Base-by-base conservation (phyloP, 441 rosid genomes). In the Euphorbia schlechtendalii region DNA sequence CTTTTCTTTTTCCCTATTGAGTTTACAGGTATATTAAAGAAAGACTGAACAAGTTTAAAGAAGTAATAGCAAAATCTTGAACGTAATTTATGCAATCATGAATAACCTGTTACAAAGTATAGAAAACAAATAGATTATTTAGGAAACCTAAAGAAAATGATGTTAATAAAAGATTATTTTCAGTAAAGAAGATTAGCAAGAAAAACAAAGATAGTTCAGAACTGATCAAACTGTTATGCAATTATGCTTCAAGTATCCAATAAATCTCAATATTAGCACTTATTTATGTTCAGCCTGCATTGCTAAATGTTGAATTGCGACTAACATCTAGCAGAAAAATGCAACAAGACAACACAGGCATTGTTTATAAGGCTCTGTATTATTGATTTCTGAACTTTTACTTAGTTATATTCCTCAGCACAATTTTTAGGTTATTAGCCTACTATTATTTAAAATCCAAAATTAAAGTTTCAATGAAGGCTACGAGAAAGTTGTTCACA, bases 61-160 rank as follows among this genome's bases (percentile, higher is more conserved):
- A 74, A 25, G 88, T 80, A 60, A 87, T 89, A 28, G 97, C 86
- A 96, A 96, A 93, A 56, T 93, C 96, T 82, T 84, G 95, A 72
- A 93, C n/a, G n/a, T n/a, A n/a, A n/a, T n/a, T n/a, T n/a, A n/a
- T n/a, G n/a, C n/a, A n/a, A n/a, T n/a, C n/a, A 97, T 13, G 97
- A 95, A 59, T 96, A 95, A 30, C 97, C 95, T 88, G 77, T 64
- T 61, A 63, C 64, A 71, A 57, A 74, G 17, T 64, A 69, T 28
- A 21, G 59, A 66, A 72, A 32, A 71, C 1, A 3, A 55, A 64
- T 40, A 59, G 63, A 54, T 59, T 17, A 43, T 17, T 5, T 43
- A 1, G 64, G 64, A 41, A 20, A 13, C 8, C 48, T 14, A 10
- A 43, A 11, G 59, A 57, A 51, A 67, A 64, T 66, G 13, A 60